Conservation (phyloP, 495 filamentous ascomycete species). For the Penicillium ochrochloron region DNA sequence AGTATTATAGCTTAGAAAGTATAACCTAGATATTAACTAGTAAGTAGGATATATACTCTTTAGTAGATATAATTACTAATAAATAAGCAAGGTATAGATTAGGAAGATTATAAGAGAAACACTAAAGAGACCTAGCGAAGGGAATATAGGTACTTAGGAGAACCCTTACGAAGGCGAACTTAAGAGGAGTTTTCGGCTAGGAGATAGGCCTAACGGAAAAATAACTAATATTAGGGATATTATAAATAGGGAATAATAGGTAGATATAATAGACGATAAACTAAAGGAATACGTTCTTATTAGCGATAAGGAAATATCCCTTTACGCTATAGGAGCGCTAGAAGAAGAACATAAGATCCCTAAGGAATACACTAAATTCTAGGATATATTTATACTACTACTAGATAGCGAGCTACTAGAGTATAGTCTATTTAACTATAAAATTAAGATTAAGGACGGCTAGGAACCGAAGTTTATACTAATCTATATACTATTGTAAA, state of each 20-base stretch:
- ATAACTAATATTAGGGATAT: not conserved
- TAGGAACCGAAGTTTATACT: not conserved
- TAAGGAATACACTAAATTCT: conserved; percentile 4
- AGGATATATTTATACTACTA: conserved; percentile 17
- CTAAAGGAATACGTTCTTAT: not conserved
- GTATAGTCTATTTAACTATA: conserved; percentile 1
- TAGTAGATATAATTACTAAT: not conserved
- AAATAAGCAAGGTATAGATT: not conserved
- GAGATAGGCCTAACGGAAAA: not conserved
- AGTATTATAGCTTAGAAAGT: not conserved
- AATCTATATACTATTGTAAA: conserved; percentile 3
- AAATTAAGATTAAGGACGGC: conserved; percentile 4
- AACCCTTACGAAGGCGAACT: not conserved
- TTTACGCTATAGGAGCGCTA: not conserved
- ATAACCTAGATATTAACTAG: not conserved
- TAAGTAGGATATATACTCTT: not conserved
- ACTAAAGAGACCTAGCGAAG: not conserved
- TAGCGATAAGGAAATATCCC: not conserved
- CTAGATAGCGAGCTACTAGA: conserved; percentile 15
- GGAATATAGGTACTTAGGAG: not conserved
- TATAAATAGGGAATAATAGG: not conserved
- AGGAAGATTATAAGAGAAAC: not conserved
- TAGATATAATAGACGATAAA: not conserved
- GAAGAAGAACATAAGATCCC: conserved; percentile 5
- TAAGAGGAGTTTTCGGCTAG: conserved; percentile 10